Conservation (phyloP, 331 rosid genomes). For the Phaseolus coccineus region DNA sequence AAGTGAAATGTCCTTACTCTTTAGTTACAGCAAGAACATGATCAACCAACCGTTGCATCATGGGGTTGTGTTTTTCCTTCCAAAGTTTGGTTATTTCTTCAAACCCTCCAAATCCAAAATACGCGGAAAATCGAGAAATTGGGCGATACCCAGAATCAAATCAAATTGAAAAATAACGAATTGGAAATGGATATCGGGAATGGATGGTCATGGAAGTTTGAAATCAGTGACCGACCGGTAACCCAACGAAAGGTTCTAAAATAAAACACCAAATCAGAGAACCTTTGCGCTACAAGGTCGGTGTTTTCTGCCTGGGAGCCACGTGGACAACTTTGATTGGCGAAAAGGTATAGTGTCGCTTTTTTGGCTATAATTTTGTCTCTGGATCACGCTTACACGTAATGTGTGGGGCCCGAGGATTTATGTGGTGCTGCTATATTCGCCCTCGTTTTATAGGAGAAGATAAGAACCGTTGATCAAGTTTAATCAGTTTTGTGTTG, state of each 20-base stretch:
- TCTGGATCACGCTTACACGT: constrained; percentile 37
- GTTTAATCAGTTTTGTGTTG: neutral
- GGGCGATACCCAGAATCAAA: constrained; percentile 42
- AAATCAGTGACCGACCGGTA: neutral
- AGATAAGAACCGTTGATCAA: constrained; percentile 8
- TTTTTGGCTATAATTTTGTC: neutral
- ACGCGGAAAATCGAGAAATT: constrained; percentile 25
- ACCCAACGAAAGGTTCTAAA: neutral
- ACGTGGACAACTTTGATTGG: constrained; percentile 37
- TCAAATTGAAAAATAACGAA: constrained; percentile 21
- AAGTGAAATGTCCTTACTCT: constrained; percentile 66
- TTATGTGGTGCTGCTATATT: constrained; percentile 34
- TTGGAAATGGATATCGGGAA: neutral
- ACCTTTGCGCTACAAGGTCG: constrained; percentile 27
- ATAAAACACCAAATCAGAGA: neutral
- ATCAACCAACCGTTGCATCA: constrained; percentile 74
- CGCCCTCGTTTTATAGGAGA: neutral
- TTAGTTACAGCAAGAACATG: constrained; percentile 69
- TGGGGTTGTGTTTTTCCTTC: constrained; percentile 27
- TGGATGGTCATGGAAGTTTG: constrained; percentile 20
- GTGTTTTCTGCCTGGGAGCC: constrained; percentile 37
- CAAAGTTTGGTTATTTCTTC: constrained; percentile 23
- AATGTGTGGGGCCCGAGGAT: constrained; percentile 43
- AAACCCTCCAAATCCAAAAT: constrained; percentile 33
- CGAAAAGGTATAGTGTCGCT: neutral